These are phyloP conservation scores for Agrostemma githago DNA, from an alignment of 148 eudicot genomes.

Conservation along the genomic window DNA sequence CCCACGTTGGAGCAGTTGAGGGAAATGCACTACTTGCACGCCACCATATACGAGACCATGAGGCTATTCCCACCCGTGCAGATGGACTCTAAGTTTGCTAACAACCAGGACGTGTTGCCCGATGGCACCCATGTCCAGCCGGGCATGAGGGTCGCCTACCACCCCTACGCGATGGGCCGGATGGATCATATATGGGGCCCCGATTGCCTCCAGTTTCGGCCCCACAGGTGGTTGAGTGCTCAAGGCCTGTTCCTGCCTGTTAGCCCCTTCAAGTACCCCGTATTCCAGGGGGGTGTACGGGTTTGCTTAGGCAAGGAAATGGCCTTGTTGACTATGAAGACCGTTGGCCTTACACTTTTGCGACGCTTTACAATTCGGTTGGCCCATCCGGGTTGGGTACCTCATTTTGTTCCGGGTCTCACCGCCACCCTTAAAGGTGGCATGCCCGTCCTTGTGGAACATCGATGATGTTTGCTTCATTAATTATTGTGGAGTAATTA, in stretches of 20 bases:
- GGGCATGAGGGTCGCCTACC: slow-evolving; percentile 45
- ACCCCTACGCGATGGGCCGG: slow-evolving; percentile 51
- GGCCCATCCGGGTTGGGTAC: slow-evolving; percentile 22
- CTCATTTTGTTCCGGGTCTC: slow-evolving; percentile 50
- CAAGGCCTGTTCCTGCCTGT: slow-evolving; percentile 31
- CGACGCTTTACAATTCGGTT: slow-evolving; percentile 36
- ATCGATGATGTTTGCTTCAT: slow-evolving; percentile 12
- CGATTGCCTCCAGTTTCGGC: slow-evolving; percentile 37
- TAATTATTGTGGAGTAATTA: not conserved
- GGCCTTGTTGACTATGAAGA: slow-evolving; percentile 35
- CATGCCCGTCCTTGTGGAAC: slow-evolving; percentile 37
- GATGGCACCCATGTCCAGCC: slow-evolving; percentile 39
- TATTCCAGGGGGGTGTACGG: slow-evolving; percentile 44
- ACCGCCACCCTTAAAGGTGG: slow-evolving; percentile 65
- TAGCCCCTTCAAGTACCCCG: slow-evolving; percentile 36
- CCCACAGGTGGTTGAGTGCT: slow-evolving; percentile 46
- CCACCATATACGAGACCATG: slow-evolving; percentile 31
- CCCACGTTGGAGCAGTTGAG: slow-evolving; percentile 29
- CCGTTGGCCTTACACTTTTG: slow-evolving; percentile 32
- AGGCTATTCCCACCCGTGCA: slow-evolving; percentile 42
- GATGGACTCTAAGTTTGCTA: slow-evolving; percentile 42
- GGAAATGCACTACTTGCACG: slow-evolving; percentile 39
- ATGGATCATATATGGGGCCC: slow-evolving; percentile 44
- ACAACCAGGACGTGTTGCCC: slow-evolving; percentile 33
- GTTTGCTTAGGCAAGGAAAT: slow-evolving; percentile 43